Evolutionary conservation across 139 green algal species (phyloP).

Genomic region (Yamagishiella unicocca): DNA sequence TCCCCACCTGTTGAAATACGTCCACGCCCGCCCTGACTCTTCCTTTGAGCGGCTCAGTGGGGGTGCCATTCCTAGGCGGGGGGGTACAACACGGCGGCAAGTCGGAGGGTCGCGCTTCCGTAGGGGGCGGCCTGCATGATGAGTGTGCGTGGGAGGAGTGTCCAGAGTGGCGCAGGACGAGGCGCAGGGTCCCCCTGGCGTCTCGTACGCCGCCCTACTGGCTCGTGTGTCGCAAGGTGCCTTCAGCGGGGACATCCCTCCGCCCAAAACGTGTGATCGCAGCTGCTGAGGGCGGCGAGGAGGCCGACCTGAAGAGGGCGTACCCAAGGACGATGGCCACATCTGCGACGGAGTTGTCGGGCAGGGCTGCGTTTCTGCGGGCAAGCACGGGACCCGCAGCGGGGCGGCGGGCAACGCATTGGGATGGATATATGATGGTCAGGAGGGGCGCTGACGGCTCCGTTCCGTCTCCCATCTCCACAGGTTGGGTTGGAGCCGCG

Average conservation of each 20-base stretch:
- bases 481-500: background rate
- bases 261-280: too few relatives aligned
- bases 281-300: too few relatives aligned
- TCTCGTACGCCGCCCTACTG: too few relatives aligned
- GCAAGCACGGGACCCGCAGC: background rate
- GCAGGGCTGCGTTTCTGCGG: background rate
- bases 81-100: too few relatives aligned
- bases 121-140: too few relatives aligned
- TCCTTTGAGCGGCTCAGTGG: conserved; percentile 35
- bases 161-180: background rate
- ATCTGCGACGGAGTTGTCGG: background rate
- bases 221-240: too few relatives aligned
- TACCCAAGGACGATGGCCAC: conserved; percentile 38
- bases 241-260: too few relatives aligned
- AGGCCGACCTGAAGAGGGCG: conserved; percentile 28
- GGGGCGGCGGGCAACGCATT: background rate
- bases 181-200: too few relatives aligned
- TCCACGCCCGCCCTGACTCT: conserved; percentile 23
- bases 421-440: background rate
- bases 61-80: conserved; percentile 31
- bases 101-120: too few relatives aligned
- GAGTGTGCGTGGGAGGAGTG: background rate
- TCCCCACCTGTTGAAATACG: background rate
- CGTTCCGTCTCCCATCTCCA: too few relatives aligned
- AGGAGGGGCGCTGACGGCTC: too few relatives aligned